Evolutionary conservation across 371 early-diverging fungal genomes (phyloP).

Genomic region (Phascolomyces articulosus): DNA sequence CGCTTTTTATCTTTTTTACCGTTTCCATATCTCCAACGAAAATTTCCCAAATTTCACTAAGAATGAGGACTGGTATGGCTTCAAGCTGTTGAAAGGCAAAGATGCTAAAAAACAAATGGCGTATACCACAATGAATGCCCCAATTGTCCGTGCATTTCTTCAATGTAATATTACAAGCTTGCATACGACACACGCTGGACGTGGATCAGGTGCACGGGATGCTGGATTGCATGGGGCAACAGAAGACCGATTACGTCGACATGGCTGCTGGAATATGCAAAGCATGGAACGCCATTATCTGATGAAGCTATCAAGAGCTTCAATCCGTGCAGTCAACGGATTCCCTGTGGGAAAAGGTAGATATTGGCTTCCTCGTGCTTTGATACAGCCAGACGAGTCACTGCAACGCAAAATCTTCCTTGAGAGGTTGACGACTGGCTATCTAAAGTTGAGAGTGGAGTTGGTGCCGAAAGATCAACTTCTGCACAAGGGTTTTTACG

Average conservation of each 20-base stretch:
- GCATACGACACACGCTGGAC: neutral
- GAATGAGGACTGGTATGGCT: neutral
- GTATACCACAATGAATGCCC: neutral
- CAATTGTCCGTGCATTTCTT: neutral
- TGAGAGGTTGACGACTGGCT: neutral
- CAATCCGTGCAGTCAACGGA: neutral
- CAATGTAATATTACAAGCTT: neutral
- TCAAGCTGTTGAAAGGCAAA: neutral
- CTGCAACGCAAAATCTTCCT: neutral
- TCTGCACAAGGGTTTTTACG: neutral
- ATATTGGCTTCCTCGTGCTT: neutral
- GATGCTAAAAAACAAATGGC: neutral
- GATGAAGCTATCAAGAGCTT: neutral
- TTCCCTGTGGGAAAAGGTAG: neutral
- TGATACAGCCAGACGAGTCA: neutral
- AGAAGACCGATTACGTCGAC: neutral
- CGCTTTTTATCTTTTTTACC: neutral
- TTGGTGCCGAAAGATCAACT: neutral
- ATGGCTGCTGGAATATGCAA: constrained; percentile 1
- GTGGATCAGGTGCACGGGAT: neutral
- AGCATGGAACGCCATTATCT: neutral
- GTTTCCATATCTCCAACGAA: neutral
- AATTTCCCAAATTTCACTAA: neutral
- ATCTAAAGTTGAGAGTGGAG: neutral
- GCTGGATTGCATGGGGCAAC: neutral